Percentiles rank a stretch among this genome's conserved stretches.
Evolutionary conservation across 257 asterid genomes (phyloP).

Genomic region (Echium plantagineum): DNA sequence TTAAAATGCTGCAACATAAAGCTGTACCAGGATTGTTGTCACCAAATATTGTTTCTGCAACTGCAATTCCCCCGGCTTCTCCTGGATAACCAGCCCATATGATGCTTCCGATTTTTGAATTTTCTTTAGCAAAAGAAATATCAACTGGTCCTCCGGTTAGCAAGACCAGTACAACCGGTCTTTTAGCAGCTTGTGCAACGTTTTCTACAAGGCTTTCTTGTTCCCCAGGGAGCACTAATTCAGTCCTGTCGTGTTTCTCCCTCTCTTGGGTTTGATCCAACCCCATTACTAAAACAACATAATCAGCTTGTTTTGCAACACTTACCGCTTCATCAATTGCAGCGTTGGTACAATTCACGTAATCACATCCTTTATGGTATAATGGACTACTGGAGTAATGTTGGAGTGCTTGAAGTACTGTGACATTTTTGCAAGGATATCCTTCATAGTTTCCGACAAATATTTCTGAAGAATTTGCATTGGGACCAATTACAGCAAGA

Average conservation of each 20-base stretch:
- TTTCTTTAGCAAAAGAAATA: conserved; percentile 42
- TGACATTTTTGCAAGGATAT: conserved; percentile 35
- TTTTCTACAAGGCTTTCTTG: conserved; percentile 31
- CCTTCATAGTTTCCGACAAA: conserved; percentile 62
- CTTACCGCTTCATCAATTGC: conserved; percentile 21
- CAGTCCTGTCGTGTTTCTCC: conserved; percentile 37
- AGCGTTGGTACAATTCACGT: conserved; percentile 30
- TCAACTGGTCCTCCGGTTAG: conserved; percentile 65
- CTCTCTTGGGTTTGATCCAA: conserved; percentile 46
- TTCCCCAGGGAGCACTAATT: conserved; percentile 45
- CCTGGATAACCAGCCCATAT: conserved; percentile 76
- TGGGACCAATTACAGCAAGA: conserved; percentile 53
- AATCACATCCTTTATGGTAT: conserved; percentile 34
- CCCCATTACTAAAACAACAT: conserved; percentile 55
- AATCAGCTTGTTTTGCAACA: conserved; percentile 29
- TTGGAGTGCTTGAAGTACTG: conserved; percentile 43
- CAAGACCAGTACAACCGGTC: conserved; percentile 39
- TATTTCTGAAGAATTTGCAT: conserved; percentile 24
- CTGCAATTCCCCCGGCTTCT: conserved; percentile 58
- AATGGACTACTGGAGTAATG: conserved; percentile 13
- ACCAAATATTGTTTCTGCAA: conserved; percentile 45
- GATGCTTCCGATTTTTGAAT: conserved; percentile 46
- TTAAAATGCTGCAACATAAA: neutral
- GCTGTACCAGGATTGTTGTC: conserved; percentile 50
- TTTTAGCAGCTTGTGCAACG: conserved; percentile 33